Conservation (phyloP, 495 filamentous ascomycete genomes). For the Chaetomidium leptoderma region DNA sequence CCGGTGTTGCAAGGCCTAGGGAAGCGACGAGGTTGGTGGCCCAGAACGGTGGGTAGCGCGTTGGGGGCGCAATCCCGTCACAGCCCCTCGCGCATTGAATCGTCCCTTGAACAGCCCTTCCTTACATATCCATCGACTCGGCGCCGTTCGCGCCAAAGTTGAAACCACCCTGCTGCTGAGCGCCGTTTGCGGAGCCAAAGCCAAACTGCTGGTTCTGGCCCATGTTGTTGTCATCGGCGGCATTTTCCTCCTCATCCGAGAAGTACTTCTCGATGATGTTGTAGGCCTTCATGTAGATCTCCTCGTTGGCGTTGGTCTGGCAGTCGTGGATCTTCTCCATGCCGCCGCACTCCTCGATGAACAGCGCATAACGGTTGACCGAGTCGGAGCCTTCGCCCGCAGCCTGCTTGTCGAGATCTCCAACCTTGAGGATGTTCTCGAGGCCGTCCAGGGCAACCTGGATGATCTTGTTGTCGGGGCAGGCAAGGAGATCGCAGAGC, state of each 20-base stretch:
- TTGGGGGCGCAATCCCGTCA: neutral
- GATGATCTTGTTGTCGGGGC: constrained; percentile 99
- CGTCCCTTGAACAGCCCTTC: neutral
- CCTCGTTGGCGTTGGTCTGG: constrained; percentile 99
- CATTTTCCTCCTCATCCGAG: constrained; percentile 92
- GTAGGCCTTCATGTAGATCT: constrained; percentile 99
- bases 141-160: constrained; percentile 82
- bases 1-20: neutral
- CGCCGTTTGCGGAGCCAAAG: constrained; percentile 66
- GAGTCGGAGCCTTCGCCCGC: constrained; percentile 65
- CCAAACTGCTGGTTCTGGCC: constrained; percentile 63
- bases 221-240: constrained; percentile 59
- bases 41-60: neutral
- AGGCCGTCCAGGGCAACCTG: constrained; percentile 97
- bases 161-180: constrained; percentile 66
- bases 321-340: constrained; percentile 99
- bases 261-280: constrained; percentile 99
- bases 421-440: constrained; percentile 99
- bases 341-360: constrained; percentile 96
- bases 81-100: neutral
- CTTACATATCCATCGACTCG: constrained; percentile 99
- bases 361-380: constrained; percentile 95
- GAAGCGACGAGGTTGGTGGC: neutral
- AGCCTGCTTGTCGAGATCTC: constrained; percentile 95
- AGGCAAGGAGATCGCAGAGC: constrained; percentile 90